Base-by-base conservation (phyloP, 768 basidiomycete genomes). In the Pholiota microspora region DNA sequence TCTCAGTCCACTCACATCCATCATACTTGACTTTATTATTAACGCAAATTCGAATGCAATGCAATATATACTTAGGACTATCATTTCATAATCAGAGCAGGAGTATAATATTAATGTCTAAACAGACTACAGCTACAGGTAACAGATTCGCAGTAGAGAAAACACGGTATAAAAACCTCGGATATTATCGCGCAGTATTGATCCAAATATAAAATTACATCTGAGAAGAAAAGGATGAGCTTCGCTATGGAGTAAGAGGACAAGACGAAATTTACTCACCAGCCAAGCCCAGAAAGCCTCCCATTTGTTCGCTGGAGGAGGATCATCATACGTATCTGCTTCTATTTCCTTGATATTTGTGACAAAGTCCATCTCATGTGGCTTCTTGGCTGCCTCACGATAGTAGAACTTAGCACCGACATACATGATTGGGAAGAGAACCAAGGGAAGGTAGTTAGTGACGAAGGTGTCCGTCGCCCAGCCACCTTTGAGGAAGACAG, bases 351-450 rank as follows among this genome's bases (percentile, higher is more conserved):
- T 84, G 51, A 89, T 75, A 56, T 86, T 82, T 4, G 79, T 77
- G 42, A 85, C 71, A 65, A 95, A 94, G 71, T 97, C 95, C 90
- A 98, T 94, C 34, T 95, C 84, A 16, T 77, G 64, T 0, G 84
- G 59, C 31, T 70, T 65, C 42, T 85, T 72, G 24, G 74, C 60
- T 18, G 73, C 73, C 38, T 72, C 71, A 62, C 76, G 79, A 54
- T 75, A 81, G 66, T 75, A 78, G 38, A 86, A 57, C 63, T 81
- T 82, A 56, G 85, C 80, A 12, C 70, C 77, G 36, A 77, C 7
- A 69, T 89, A 96, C 32, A 96, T 63, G 48, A 94, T 50, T 18
- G 92, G 91, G 82, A 94, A 92, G 31, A 86, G 51, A 18, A 64
- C 60, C 4, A 84, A 67, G n/a, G 88, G 89, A 46, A 94, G 67